Percentiles rank a stretch among this genome's conserved stretches.
phyloP scores from a whole-genome alignment of 2,329 filamentous ascomycete species.

The Aureobasidium vineae region DNA sequence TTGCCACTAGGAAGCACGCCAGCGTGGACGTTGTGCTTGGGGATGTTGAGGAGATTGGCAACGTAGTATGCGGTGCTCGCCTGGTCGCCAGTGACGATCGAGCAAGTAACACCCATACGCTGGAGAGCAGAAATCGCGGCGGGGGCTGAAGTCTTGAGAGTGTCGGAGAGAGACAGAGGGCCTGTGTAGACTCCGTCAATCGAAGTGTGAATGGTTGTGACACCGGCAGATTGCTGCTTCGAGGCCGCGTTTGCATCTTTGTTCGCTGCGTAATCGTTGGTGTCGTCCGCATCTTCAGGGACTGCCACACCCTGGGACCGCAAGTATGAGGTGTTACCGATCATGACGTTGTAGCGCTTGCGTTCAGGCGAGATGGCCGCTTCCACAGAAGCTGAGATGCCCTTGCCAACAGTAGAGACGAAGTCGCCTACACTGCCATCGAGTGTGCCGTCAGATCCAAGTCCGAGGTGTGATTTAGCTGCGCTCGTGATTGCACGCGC shows the following conservation, averaged over 20 bases:
- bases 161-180: constrained; percentile 80
- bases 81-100: constrained; percentile 93
- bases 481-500: constrained; percentile 79
- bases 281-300: constrained; percentile 58
- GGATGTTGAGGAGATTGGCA: constrained; percentile 77
- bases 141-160: constrained; percentile 81
- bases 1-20: constrained; percentile 92
- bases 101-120: constrained; percentile 79
- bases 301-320: constrained; percentile 66
- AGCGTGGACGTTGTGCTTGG: constrained; percentile 71
- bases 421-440: constrained; percentile 87
- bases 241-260: constrained; percentile 31
- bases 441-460: constrained; percentile 69
- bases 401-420: constrained; percentile 75
- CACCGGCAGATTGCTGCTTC: constrained; percentile 56
- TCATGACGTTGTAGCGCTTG: constrained; percentile 71
- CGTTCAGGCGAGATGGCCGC: constrained; percentile 67
- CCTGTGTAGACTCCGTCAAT: constrained; percentile 81
- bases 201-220: constrained; percentile 87
- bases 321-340: constrained; percentile 80
- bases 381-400: constrained; percentile 78
- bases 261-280: constrained; percentile 30
- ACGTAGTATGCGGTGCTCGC: constrained; percentile 79
- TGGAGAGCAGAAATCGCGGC: constrained; percentile 79
- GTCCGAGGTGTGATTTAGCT: constrained; percentile 71